Base-by-base conservation (phyloP, 306 rosid genomes). In the Canavalia ensiformis region DNA sequence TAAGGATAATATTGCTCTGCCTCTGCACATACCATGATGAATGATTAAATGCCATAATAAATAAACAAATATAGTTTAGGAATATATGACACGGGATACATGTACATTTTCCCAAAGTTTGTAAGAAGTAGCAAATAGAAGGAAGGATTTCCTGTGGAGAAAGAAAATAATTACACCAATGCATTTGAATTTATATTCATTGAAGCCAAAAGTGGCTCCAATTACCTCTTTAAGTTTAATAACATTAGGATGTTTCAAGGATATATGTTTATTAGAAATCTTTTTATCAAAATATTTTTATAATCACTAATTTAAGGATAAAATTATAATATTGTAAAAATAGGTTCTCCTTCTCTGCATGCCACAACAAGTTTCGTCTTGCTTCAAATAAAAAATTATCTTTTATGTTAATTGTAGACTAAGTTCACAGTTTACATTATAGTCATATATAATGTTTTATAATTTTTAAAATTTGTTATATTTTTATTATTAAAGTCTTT, bases 141-240 rank as follows among this genome's bases (percentile, higher is more conserved):
- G 33, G 35, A 52, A 51, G 3, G 30, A 71, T 44, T 45, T 68
- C 3, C 6, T 65, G 37, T 11, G 3, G 71, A 65, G 71, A 65
- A 65, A 7, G 8, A 0, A 62, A 63, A 63, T 63, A 35, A 6
- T 4, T 31, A 34, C 42, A 60, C 67, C 1, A 60, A 60, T 7
- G 37, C 18, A 49, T 39, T 66, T 66, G 37, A 67, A n/a, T 25
- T 9, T 67, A 6, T 10, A 44, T 9, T 42, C 44, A 42, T 41
- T 78, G 49, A 31, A 4, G 58, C 77, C 30, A 68, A 70, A 51
- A 37, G 30, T 41, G 54, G 45, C 9, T 77, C 13, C 31, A 74
- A 12, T n/a, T 93, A 96, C 99, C 99, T 96, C 98, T 84, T 92
- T 96, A 50, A 96, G 93, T 88, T 97, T 90, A 81, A 96, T 84